Evolutionary conservation across 352 stramenopile species (phyloP).

Genomic region (Phytophthora sansomeana): DNA sequence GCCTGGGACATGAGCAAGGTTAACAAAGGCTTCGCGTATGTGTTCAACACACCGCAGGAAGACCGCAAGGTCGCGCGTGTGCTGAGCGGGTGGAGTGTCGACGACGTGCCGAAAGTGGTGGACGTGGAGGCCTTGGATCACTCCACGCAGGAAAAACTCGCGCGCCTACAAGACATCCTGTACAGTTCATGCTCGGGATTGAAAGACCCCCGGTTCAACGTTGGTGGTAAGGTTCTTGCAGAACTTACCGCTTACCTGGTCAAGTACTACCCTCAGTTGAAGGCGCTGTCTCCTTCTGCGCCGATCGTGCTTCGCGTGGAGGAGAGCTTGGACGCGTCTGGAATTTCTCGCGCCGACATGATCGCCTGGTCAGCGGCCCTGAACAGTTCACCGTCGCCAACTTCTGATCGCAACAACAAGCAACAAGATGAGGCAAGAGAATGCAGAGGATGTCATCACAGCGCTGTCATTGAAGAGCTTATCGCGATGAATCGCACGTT

Average conservation of each 20-base stretch:
- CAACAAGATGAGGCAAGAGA: no score
- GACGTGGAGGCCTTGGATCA: conserved; percentile 11
- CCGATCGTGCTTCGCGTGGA: conserved; percentile 6
- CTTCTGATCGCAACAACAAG: no score
- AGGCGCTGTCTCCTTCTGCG: neutral
- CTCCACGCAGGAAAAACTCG: neutral
- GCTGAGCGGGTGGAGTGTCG: conserved; percentile 22
- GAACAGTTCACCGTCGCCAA: no score
- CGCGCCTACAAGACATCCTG: neutral
- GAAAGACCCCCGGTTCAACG: neutral
- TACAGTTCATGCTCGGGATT: conserved; percentile 10
- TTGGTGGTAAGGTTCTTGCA: conserved; percentile 1
- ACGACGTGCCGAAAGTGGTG: neutral
- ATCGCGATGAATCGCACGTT: neutral
- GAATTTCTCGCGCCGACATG: neutral
- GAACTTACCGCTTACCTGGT: conserved; percentile 16
- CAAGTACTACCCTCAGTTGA: conserved; percentile 9
- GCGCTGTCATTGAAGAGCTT: no score
- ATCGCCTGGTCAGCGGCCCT: neutral
- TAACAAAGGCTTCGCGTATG: conserved; percentile 42
- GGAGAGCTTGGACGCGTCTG: conserved; percentile 5
- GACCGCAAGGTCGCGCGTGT: conserved; percentile 8
- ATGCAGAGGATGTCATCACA: no score
- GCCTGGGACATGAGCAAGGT: conserved; percentile 39
- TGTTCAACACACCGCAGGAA: conserved; percentile 25